Evolutionary conservation across 352 stramenopile genomes (phyloP), one percentile per base, ranked within the genome.

Genomic region (Poterioochromonas sp.): DNA sequence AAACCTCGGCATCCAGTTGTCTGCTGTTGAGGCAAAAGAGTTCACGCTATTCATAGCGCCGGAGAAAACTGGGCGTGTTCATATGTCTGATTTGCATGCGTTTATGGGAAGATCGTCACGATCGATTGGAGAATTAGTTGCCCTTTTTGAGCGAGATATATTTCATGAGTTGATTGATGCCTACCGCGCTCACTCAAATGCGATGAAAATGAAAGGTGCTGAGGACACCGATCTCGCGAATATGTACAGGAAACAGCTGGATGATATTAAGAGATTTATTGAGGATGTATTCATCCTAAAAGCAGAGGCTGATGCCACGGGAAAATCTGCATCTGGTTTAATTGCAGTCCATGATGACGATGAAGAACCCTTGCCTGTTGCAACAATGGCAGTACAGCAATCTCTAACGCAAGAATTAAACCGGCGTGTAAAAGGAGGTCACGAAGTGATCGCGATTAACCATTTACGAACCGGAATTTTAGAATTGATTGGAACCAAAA

Each of bases 1-100:
- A 49, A 0, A 11, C 5, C 32, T 78, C 0, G 71, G 51, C 2
- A 2, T 51, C 1, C 11, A 43, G 15, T 26, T 78, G 22, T 69
- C 71, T 26, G 35, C 71, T 5, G 22, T 32, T 8, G 71, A 78
- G 47, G 3, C 47, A 26, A 63, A 29, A 53, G 26, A 78, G 47
- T 51, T 78, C 3, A 68, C 71, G 22, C 32, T 78, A 20, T 8
- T 78, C 2, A 53, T 78, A 11, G 71, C 71, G 8, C 71, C 71
- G 34, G 71, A 78, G 47, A 63, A 78, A 35, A 68, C 8, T 37
- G 71, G 71, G 8, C 41, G 71, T 22, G 37, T 78, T 18, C 29
- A 68, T 39, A 40, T 39, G 34, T 8, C 26, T 29, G 71, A 78
- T 15, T 26, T 78, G 26, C 43, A 78, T 20, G 41, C 47, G 12